Percentiles rank a stretch among this genome's conserved stretches.
Conservation (phyloP, 106 monocot genomes). For the Apostasia shenzhenica region DNA sequence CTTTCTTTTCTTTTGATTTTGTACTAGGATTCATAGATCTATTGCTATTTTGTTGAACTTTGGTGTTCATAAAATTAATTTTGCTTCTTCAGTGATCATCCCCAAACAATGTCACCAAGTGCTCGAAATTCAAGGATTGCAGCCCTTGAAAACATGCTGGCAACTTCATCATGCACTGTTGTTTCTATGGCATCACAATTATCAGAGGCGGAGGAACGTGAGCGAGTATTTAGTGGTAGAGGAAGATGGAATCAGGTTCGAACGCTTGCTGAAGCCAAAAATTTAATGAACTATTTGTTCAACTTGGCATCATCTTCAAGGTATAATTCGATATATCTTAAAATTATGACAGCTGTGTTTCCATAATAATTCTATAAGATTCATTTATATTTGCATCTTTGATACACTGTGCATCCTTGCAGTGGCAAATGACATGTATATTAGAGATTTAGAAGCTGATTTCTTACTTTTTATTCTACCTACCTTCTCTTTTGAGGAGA, state of each 20-base stretch:
- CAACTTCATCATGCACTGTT: slow-evolving; percentile 62
- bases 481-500: background rate
- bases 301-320: slow-evolving; percentile 69
- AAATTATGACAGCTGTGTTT: too few species aligned
- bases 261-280: slow-evolving; percentile 80
- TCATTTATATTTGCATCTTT: too few species aligned
- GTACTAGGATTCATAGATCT: background rate
- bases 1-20: background rate
- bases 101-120: slow-evolving; percentile 86
- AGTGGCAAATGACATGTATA: too few species aligned
- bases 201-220: slow-evolving; percentile 92
- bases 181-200: slow-evolving; percentile 92
- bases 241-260: slow-evolving; percentile 91
- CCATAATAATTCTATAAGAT: too few species aligned
- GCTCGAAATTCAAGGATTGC: slow-evolving; percentile 83
- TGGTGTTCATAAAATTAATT: background rate
- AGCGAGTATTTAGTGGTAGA: slow-evolving; percentile 53
- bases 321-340: slow-evolving; percentile 16
- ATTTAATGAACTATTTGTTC: slow-evolving; percentile 75
- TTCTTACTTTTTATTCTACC: background rate
- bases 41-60: background rate
- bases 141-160: slow-evolving; percentile 89
- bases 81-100: slow-evolving; percentile 33
- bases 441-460: too few species aligned
- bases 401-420: too few species aligned